phyloP scores from a whole-genome alignment of 1,284 basidiomycete genomes.

The Mycosarcoma maydis region DNA sequence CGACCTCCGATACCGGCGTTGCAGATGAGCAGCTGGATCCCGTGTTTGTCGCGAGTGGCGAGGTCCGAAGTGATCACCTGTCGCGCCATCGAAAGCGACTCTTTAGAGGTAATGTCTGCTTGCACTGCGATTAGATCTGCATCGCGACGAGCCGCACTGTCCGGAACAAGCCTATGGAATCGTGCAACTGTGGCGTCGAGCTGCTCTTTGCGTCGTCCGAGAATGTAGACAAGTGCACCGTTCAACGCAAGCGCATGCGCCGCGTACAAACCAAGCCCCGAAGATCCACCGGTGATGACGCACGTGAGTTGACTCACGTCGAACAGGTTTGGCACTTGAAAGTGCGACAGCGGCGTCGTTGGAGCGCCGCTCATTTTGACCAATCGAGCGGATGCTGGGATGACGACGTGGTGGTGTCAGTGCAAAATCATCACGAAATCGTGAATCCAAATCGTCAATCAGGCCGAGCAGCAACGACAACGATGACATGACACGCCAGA shows the following conservation, averaged over 20 bases:
- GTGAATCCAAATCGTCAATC: too few species aligned
- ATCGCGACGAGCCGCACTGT: background rate
- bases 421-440: too few species aligned
- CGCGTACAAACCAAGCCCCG: conserved; percentile 45
- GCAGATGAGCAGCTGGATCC: conserved; percentile 38
- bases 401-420: background rate
- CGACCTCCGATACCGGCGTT: conserved; percentile 40
- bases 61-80: conserved; percentile 16
- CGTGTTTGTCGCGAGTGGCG: background rate
- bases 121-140: conserved; percentile 21
- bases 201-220: conserved; percentile 28
- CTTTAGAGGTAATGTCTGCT: conserved; percentile 44
- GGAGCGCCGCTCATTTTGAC: conserved; percentile 6
- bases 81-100: conserved; percentile 19
- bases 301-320: conserved; percentile 24
- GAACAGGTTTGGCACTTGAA: conserved; percentile 21
- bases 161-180: conserved; percentile 10
- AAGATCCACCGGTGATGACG: conserved; percentile 45
- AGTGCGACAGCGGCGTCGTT: conserved; percentile 13
- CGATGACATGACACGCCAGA: too few species aligned
- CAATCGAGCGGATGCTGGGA: background rate
- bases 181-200: conserved; percentile 21
- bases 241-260: conserved; percentile 47
- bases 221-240: conserved; percentile 48
- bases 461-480: too few species aligned